Evolutionary conservation across 1,284 basidiomycete species (phyloP).

Genomic region (Porodaedalea pini): DNA sequence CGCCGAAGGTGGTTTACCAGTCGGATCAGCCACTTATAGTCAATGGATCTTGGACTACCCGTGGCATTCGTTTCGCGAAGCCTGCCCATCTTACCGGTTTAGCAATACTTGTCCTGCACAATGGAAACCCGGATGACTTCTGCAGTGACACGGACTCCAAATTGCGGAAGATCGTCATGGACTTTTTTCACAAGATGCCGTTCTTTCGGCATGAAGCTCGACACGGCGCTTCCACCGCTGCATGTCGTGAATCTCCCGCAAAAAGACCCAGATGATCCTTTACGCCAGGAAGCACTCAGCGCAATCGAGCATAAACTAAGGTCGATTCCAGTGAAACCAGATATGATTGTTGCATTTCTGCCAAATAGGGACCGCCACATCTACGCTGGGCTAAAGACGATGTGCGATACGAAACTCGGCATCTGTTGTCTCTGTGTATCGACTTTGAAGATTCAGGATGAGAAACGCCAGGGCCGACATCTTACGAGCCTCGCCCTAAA

Average conservation of each 20-base stretch:
- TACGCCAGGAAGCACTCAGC: constrained; percentile 8
- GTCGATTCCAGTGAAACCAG: background rate
- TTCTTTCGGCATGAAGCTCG: constrained; percentile 11
- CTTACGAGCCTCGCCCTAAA: constrained; percentile 65
- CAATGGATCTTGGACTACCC: constrained; percentile 70
- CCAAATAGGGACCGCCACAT: constrained; percentile 4
- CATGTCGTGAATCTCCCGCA: constrained; percentile 60
- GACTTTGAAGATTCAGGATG: constrained; percentile 32
- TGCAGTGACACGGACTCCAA: constrained; percentile 45
- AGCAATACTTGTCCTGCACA: constrained; percentile 3
- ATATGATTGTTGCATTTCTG: constrained; percentile 15
- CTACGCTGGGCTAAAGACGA: constrained; percentile 35
- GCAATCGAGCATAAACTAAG: background rate
- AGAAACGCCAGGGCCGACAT: constrained; percentile 64
- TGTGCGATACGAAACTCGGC: constrained; percentile 41
- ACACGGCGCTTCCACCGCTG: constrained; percentile 54
- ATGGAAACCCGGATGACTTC: constrained; percentile 7
- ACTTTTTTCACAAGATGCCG: constrained; percentile 23
- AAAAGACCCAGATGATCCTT: constrained; percentile 57
- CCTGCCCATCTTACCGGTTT: background rate
- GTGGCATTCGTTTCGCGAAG: constrained; percentile 31
- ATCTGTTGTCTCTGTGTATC: constrained; percentile 27
- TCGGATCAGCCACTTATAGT: constrained; percentile 32
- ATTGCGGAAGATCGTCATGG: constrained; percentile 66
- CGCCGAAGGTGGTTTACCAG: constrained; percentile 54